Conservation (phyloP, 2,329 filamentous ascomycete genomes). For the Fusarium piperis region DNA sequence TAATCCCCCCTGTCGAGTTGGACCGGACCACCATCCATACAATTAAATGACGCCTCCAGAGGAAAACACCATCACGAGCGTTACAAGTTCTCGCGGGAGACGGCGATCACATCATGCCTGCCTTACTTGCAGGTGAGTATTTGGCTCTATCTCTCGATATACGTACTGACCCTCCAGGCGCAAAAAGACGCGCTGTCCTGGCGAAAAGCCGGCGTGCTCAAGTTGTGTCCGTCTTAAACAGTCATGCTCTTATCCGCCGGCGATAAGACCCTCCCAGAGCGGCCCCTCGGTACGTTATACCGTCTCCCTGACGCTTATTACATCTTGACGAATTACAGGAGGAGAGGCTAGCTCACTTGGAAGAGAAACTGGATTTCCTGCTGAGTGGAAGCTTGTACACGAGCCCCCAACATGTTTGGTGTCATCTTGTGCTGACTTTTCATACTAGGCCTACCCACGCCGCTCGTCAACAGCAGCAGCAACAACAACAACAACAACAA, state of each 20-base stretch:
- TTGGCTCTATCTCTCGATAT: not conserved
- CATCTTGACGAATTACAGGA: conserved; percentile 50
- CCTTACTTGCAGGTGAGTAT: conserved; percentile 57
- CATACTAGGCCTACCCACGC: conserved; percentile 43
- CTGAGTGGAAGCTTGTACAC: conserved; percentile 53
- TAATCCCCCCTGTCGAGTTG: not conserved
- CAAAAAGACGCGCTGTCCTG: conserved; percentile 63
- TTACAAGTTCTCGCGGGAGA: conserved; percentile 44
- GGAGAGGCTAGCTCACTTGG: conserved; percentile 60
- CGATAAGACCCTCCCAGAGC: conserved; percentile 49
- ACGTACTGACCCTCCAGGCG: conserved; percentile 41
- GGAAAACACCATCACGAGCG: conserved; percentile 33
- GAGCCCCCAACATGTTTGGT: not conserved
- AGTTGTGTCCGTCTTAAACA: conserved; percentile 60
- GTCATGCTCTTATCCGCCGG: conserved; percentile 56
- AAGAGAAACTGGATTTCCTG: conserved; percentile 62
- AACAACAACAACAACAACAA: conserved; percentile 23
- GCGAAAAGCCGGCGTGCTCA: conserved; percentile 61
- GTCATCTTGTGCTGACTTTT: conserved; percentile 43
- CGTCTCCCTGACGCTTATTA: not conserved
- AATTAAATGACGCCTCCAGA: conserved; percentile 47
- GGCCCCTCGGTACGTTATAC: conserved; percentile 55
- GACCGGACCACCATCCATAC: not conserved
- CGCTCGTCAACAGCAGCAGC: conserved; percentile 24
- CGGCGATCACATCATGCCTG: conserved; percentile 54